Evolutionary conservation across 495 filamentous ascomycete species (phyloP), one percentile per base, ranked within the genome.

Genomic region (Penicillium coprophilum): DNA sequence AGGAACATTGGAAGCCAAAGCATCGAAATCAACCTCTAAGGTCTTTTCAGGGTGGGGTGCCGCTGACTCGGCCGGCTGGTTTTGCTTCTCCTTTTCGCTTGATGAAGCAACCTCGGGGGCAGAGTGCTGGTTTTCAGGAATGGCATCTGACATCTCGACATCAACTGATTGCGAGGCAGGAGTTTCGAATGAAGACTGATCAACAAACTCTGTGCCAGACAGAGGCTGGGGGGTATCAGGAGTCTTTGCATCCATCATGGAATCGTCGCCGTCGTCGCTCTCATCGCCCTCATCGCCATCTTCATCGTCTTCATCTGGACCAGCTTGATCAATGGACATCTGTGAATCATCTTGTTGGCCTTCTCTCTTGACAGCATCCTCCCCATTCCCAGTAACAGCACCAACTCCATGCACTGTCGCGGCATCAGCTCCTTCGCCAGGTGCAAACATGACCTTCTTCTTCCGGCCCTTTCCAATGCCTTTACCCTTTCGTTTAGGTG

Each of bases 401-500:
- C 66, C 67, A 43, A 67, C 63, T 20, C 68, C 71, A 65, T 76
- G 66, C 15, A 74, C 63, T 36, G 59, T 47, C 10, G 69, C 48
- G 50, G 67, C 72, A 56, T 79, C 77, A 0, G 62, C 63, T 31
- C 79, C 66, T 46, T 74, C 74, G 32, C 75, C 76, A 48, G 74
- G 64, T 15, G 71, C 75, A 71, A 82, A 71, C 78, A 76, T 69
- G 62, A 84, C 67, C 71, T 85, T 87, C 79, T 86, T 87, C 72
- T 84, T 88, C 31, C 86, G 77, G 11, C 87, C 86, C 45, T 85
- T 82, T 4, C 85, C 85, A 23, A 82, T 76, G 0, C 85, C 85
- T 69, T 86, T 91, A 2, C 80, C 74, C 74, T 91, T 92, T 62
- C 87, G 80, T 68, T 87, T 91, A 0, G 87, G 86, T 8, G 89